Base-by-base conservation (phyloP, 106 monocot genomes). In the Allium sativum region DNA sequence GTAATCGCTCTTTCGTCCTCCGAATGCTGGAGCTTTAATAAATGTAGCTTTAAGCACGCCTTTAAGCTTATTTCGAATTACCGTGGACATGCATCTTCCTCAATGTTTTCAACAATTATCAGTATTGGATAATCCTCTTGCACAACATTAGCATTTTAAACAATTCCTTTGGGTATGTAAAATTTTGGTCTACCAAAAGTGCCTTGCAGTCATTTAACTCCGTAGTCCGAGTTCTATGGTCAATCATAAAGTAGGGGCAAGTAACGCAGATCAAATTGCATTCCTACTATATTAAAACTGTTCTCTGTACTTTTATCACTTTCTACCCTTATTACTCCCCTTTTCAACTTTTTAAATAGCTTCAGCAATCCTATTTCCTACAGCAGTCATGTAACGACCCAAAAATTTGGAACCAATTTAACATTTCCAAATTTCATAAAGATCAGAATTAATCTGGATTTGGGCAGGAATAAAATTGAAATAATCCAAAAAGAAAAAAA, bases 181-280 rank as follows among this genome's bases (percentile, higher is more conserved):
- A 81, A 62, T 81, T 94, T 65, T 86, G 86, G 68, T 94, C 93
- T 62, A 86, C 83, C 78, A 94, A 77, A 62, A 94, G 83, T 59
- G 89, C 93, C 79, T 89, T 89, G 70, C 85, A 65, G 67, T 89
- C 70, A 17, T 70, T 74, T 61, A 81, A 86, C 65, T 89, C 93
- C 19, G 66, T 83, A 9, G 71, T 68, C 89, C 71, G 86, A 58
- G 81, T 83, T 55, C 57, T 66, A 57, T 68, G 86, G 74, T 86
- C 78, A 47, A 85, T 94, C 42, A 86, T 72, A 63, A 94, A 86
- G 65, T 86, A 86, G 42, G 93, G 86, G 31, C 41, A 95, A 70
- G 66, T 90, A 95, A 52, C 94, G 90, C 61, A 83, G 81, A 48
- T 95, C 86, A 40, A 90, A 87, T 71, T 90, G 94, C 94, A 95